A percentile compares a stretch with the other conserved stretches of the same genome.
Conservation (phyloP, 441 rosid species). For the Adansonia madagascariensis region DNA sequence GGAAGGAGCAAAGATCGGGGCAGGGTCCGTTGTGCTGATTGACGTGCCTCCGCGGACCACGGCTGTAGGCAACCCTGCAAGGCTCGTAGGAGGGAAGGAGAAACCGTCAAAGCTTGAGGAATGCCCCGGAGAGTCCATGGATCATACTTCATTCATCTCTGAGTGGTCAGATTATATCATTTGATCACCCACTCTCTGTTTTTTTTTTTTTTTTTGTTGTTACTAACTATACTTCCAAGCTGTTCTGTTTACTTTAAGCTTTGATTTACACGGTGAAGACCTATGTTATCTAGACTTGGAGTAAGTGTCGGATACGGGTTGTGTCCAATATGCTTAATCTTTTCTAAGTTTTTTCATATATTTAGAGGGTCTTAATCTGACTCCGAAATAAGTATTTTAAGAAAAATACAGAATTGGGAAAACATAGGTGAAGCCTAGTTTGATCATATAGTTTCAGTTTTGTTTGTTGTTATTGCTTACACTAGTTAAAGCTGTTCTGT, state of each 20-base stretch:
- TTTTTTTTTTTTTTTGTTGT: too few species aligned
- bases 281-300: too few species aligned
- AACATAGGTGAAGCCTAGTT: too few species aligned
- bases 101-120: slow-evolving; percentile 65
- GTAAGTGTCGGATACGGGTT: too few species aligned
- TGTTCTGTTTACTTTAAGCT: too few species aligned
- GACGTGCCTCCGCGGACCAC: slow-evolving; percentile 78
- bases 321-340: too few species aligned
- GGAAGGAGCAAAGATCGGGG: slow-evolving; percentile 90
- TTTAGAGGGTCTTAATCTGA: too few species aligned
- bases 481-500: background rate
- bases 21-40: slow-evolving; percentile 87
- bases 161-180: slow-evolving; percentile 96
- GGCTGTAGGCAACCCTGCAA: slow-evolving; percentile 92
- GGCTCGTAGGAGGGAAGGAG: slow-evolving; percentile 87
- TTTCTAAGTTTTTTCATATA: too few species aligned
- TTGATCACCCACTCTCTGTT: slow-evolving; percentile 30
- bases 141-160: slow-evolving; percentile 86
- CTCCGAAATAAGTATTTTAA: too few species aligned
- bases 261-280: too few species aligned
- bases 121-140: slow-evolving; percentile 93
- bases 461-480: background rate
- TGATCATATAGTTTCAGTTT: background rate
- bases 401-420: too few species aligned
- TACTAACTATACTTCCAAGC: too few species aligned